Evolutionary conservation across 164 flowering plant genomes (phyloP), one percentile per base, ranked within the genome.

Genomic region (Tinospora cordifolia): DNA sequence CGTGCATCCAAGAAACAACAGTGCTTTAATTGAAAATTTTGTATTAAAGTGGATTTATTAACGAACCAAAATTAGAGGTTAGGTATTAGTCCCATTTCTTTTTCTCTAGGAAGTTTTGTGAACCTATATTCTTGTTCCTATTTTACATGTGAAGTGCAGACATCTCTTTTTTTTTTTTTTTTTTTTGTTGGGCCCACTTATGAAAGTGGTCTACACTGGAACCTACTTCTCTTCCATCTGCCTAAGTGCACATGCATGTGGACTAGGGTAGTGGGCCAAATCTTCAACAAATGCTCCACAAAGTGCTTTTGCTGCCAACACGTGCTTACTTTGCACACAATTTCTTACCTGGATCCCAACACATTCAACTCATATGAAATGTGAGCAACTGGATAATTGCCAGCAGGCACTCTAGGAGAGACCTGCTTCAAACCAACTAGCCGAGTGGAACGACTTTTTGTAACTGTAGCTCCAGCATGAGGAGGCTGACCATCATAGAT

Each of bases 321-420:
- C n/a, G 21, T 21, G 8, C 22, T 54, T 30, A 30, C 36, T 30
- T 30, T 54, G 21, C 60, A 54, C 5, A 2, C 4, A 54, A 24
- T 59, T 38, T 11, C 78, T 78, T 77, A 87, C 94, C 94, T 84
- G 44, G 90, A 76, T 73, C 95, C 92, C 76, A 89, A 72, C 65
- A 88, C 84, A 83, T 89, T 88, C 80, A 87, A 72, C 78, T 89
- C 95, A 76, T 89, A 89, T 34, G 86, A 77, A 68, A 89, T 81
- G 73, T 83, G 88, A 21, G 86, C 88, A 30, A 89, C 90, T 0
- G 88, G 81, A 66, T 84, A 87, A 81, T 86, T 89, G 21, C 92
- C 90, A 59, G 79, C 77, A 72, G 92, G 90, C 66, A 83, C 78
- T 76, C 81, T 80, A 10, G 95, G 92, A 26, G 88, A 86, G 69